Base-by-base conservation (phyloP, 1,139 yeast genomes). In the Petasospora rhodanensis region DNA sequence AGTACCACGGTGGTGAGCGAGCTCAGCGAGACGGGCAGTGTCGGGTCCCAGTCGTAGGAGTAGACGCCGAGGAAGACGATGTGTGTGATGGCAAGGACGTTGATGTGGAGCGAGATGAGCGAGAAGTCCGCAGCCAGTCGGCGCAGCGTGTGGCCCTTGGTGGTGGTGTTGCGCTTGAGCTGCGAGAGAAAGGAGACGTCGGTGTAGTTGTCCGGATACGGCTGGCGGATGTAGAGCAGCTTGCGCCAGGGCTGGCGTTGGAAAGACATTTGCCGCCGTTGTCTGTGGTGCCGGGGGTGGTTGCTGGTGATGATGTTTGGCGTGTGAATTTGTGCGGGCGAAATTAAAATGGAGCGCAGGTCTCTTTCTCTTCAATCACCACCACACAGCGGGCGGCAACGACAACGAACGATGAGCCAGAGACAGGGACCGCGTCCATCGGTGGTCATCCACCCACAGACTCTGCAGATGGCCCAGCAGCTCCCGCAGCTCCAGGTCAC, bases 161-260 rank as follows among this genome's bases (percentile, higher is more conserved):
- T 91, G 10, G 87, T 79, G 21, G 86, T 68, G 59, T 86, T 86
- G 29, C 93, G 65, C 46, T 79, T 76, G 45, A 89, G 67, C 53
- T 81, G 94, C 4, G 87, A 76, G 13, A 87, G 62, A 53, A 91
- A 91, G 7, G 89, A 73, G 8, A 63, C 60, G 52, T 87, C 94
- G 2, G 95, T 91, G 59, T 85, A 85, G 57, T 87, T 91, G 56
- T 91, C 98, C 0, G 95, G 95, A 52, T 79, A 89, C 11, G 84
- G 84, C 53, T 89, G 96, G 40, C 73, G 71, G 27, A 83, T 71
- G 79, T 95, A 91, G n/a, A 91, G 68, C 28, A 87, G 71, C 52
- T 93, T 84, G 48, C 81, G 71, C 97, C 97, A 89, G 12, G 68
- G 73, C 66, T 23, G 34, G 3, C n/a, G n/a, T n/a, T n/a, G n/a